phyloP scores from a whole-genome alignment of 1,139 yeast species.

The Neolecta irregularis region DNA sequence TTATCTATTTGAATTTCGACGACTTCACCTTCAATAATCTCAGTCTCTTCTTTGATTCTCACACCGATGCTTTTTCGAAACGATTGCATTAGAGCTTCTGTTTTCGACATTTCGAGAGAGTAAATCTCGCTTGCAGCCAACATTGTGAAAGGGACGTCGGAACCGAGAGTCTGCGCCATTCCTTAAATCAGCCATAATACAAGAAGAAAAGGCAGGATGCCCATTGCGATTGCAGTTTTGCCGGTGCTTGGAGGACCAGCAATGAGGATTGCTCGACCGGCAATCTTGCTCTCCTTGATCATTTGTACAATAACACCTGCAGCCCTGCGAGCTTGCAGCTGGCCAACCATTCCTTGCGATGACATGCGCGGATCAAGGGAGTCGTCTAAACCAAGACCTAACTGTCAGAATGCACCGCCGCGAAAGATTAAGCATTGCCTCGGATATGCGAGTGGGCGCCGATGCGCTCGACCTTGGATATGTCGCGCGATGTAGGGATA shows the following conservation, averaged over 20 bases:
- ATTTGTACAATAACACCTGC: constrained; percentile 87
- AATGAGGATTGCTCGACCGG: constrained; percentile 87
- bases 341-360: constrained; percentile 97
- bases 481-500: neutral
- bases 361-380: constrained; percentile 64
- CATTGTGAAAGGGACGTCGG: constrained; percentile 89
- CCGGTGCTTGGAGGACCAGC: constrained; percentile 99
- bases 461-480: constrained; percentile 21
- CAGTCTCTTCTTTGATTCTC: constrained; percentile 90
- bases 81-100: constrained; percentile 91
- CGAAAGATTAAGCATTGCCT: too few relatives aligned
- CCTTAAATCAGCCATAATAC: constrained; percentile 1
- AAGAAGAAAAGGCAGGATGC: constrained; percentile 21
- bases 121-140: constrained; percentile 88
- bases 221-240: constrained; percentile 98
- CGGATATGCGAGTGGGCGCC: constrained; percentile 96
- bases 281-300: constrained; percentile 87
- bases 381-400: constrained; percentile 64
- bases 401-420: too few relatives aligned
- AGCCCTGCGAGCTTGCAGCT: constrained; percentile 82
- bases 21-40: constrained; percentile 95
- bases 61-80: constrained; percentile 92
- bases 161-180: constrained; percentile 71
- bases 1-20: constrained; percentile 96
- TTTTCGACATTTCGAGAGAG: constrained; percentile 79